Evolutionary conservation across 148 eudicot genomes (phyloP), one percentile per base, ranked within the genome.

Genomic region (Talinum fruticosum): DNA sequence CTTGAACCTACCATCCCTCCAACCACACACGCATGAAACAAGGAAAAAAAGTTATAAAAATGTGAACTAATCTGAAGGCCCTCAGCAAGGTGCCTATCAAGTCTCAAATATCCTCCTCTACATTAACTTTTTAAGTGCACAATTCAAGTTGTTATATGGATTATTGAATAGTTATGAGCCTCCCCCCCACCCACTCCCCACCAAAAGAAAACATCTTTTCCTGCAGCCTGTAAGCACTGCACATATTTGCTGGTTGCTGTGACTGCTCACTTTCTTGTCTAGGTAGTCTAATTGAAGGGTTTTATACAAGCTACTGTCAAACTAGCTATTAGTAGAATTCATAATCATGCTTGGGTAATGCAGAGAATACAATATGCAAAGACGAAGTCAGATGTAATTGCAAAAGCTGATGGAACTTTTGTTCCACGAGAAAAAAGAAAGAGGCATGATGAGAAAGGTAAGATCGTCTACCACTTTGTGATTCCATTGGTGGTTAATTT

Each of bases 311-410:
- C 12, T 66, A 35, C 35, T 65, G 71, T 38, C 13, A 44, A 76
- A 33, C 4, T 18, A 65, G 51, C 54, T 32, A 29, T 19, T 32
- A 35, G 36, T 44, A 13, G 18, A 12, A 59, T 28, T 71, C 53
- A 66, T 77, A 21, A 53, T 33, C 69, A 15, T 78, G 53, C 18
- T n/a, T 76, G 73, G 1, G 75, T 76, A 24, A 71, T 65, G 77
- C 91, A 95, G 97, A 87, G 96, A 85, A 95, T 95, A 83, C 97
- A 95, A 81, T 92, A 88, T 83, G 97, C 99, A 45, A 92, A 89
- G 86, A 89, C 97, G 37, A 95, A 91, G 81, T 95, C 97, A 44
- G 97, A 95, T 83, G 65, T 95, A 72, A 81, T 95, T 79, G 96
- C 97, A 32, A 95, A 93, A 82, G 94, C 96, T 59, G 99, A 95